phyloP scores from a whole-genome alignment of 176 grass and related monocot genomes.

The Phyllostachys edulis region DNA sequence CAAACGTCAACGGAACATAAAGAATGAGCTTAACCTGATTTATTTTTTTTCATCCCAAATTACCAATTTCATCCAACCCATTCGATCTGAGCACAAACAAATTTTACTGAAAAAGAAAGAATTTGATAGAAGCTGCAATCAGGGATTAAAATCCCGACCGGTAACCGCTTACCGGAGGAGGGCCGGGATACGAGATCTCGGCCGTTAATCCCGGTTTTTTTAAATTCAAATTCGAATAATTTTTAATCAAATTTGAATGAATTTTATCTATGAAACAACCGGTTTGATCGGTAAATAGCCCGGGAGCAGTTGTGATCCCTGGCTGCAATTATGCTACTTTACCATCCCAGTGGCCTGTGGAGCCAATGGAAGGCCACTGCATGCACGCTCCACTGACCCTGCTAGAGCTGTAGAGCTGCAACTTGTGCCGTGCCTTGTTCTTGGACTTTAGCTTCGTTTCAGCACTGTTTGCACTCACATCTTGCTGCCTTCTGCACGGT shows the following conservation, averaged over 20 bases:
- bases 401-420: neutral
- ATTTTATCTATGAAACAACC: too few species aligned
- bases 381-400: neutral
- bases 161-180: too few species aligned
- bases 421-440: neutral
- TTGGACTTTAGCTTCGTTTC: neutral
- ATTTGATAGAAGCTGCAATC: slow-evolving; percentile 3
- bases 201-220: too few species aligned
- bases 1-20: neutral
- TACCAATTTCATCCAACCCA: neutral
- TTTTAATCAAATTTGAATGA: too few species aligned
- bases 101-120: neutral
- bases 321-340: neutral
- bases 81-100: neutral
- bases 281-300: too few species aligned
- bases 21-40: too few species aligned
- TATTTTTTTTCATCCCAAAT: neutral
- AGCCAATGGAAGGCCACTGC: neutral
- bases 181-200: too few species aligned
- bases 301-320: too few species aligned
- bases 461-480: neutral
- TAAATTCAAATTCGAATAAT: too few species aligned
- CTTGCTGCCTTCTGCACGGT: slow-evolving; percentile 28
- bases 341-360: neutral
- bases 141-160: too few species aligned